These are phyloP conservation scores for Polysphondylium violaceum DNA, from an alignment of 78 protist genomes.

Conservation along the genomic window DNA sequence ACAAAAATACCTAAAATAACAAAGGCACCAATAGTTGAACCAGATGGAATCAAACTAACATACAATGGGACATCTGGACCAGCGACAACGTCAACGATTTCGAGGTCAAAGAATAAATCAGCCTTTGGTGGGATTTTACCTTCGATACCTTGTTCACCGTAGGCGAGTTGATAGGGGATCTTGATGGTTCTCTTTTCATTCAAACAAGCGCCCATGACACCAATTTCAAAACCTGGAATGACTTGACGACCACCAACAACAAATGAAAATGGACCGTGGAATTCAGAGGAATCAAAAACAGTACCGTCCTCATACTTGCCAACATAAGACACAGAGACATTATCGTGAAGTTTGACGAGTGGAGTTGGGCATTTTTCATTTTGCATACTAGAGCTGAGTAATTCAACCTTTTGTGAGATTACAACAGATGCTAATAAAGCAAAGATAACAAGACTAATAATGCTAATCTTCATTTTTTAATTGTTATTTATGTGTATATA, in stretches of 20 bases:
- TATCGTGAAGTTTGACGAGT: background rate
- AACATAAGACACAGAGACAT: slow-evolving; percentile 8
- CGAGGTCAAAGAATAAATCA: slow-evolving; percentile 36
- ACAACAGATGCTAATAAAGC: slow-evolving; percentile 17
- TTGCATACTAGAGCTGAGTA: background rate
- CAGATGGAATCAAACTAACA: slow-evolving; percentile 33
- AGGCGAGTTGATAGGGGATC: slow-evolving; percentile 75
- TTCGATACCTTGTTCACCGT: slow-evolving; percentile 76
- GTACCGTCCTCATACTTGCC: slow-evolving; percentile 78
- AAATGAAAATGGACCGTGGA: slow-evolving; percentile 65
- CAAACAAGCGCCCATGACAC: slow-evolving; percentile 46
- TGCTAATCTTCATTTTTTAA: slow-evolving; percentile 8
- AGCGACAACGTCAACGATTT: slow-evolving; percentile 16
- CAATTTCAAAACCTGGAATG: slow-evolving; percentile 54
- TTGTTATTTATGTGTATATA: background rate
- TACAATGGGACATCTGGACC: slow-evolving; percentile 35
- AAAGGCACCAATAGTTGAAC: slow-evolving; percentile 28
- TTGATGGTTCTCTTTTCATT: slow-evolving; percentile 53
- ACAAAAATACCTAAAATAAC: slow-evolving; percentile 28
- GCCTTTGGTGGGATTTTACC: slow-evolving; percentile 50
- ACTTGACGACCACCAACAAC: slow-evolving; percentile 43
- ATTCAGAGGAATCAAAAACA: slow-evolving; percentile 54
- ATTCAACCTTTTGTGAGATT: slow-evolving; percentile 17
- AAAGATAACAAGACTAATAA: slow-evolving; percentile 35
- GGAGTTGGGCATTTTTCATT: background rate